Base-by-base conservation (phyloP, 495 filamentous ascomycete species). In the Rhypophila decipiens region DNA sequence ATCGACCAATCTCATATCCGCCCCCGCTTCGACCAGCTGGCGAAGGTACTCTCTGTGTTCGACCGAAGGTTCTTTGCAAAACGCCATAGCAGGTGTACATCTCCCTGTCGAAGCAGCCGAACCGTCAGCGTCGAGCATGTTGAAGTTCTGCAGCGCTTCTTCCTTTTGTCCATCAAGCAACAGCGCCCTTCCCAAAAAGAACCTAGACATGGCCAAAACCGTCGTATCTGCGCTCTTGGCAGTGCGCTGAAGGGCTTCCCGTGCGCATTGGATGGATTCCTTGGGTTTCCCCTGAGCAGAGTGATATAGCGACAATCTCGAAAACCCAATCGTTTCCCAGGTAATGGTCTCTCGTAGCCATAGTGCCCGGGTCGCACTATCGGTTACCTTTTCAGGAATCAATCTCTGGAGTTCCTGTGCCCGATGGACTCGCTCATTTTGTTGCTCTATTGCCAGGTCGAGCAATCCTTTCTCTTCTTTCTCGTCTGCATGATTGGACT, bases 11-110 rank as follows among this genome's bases (percentile, higher is more conserved):
- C 56, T 48, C 43, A 65, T 13, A 37, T 64, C 58, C 5, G 51
- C 64, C 2, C 64, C 60, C 1, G 53, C 55, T 5, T 56, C 47
- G 12, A 64, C 42, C 5, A 68, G 18, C 18, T 59, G 46, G 15
- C 24, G 10, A 10, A 68, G 37, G 42, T 63, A 65, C 12, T 40
- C 39, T 1, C 49, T 41, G 40, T 65, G 53, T 40, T 67, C 65
- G 2, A 43, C 24, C 2, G 64, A 59, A 1, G 59, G 61, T 34
- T 68, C 65, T 44, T 60, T 65, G 44, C 61, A 61, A 15, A 68
- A 35, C 2, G 59, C 54, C 24, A 67, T 63, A 18, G 61, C 52
- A 10, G 66, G 55, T 2, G 63, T 61, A n/a, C n/a, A n/a, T n/a
- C n/a, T n/a, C n/a, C n/a, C n/a, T n/a, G n/a, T n/a, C n/a, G n/a